Conservation (phyloP, 176 grass and related monocot genomes). For the Pontederia crassipes region DNA sequence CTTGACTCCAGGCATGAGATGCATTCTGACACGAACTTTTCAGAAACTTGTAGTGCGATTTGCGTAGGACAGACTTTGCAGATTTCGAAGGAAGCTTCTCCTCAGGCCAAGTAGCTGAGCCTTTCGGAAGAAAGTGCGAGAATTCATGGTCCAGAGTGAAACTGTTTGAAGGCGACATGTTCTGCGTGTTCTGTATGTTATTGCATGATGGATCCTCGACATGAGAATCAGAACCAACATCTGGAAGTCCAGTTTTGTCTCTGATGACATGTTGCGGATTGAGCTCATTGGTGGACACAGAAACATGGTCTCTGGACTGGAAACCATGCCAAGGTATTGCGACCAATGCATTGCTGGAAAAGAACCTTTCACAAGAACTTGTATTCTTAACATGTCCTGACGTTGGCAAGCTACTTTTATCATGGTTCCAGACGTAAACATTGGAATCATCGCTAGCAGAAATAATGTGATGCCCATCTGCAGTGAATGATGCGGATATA, state of each 20-base stretch:
- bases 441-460: conserved; percentile 72
- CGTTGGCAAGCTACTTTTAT: conserved; percentile 20
- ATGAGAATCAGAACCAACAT: conserved; percentile 6
- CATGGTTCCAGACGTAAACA: conserved; percentile 68
- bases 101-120: conserved; percentile 82
- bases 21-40: conserved; percentile 44
- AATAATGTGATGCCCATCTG: conserved; percentile 59
- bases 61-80: conserved; percentile 26
- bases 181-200: conserved; percentile 17
- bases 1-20: conserved; percentile 71
- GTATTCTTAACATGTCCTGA: conserved; percentile 53
- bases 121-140: conserved; percentile 36
- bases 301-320: background rate
- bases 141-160: conserved; percentile 54
- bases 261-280: conserved; percentile 13
- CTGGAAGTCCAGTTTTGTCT: conserved; percentile 9
- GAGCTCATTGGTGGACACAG: background rate
- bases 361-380: conserved; percentile 68
- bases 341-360: conserved; percentile 42
- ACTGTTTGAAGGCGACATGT: conserved; percentile 41
- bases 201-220: conserved; percentile 20
- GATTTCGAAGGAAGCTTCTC: conserved; percentile 58
- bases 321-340: conserved; percentile 68
- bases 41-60: conserved; percentile 53
- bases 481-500: conserved; percentile 52